Percentiles rank a stretch among this genome's conserved stretches.
phyloP scores from a whole-genome alignment of 1,284 basidiomycete species.

The Mycena citricolor region DNA sequence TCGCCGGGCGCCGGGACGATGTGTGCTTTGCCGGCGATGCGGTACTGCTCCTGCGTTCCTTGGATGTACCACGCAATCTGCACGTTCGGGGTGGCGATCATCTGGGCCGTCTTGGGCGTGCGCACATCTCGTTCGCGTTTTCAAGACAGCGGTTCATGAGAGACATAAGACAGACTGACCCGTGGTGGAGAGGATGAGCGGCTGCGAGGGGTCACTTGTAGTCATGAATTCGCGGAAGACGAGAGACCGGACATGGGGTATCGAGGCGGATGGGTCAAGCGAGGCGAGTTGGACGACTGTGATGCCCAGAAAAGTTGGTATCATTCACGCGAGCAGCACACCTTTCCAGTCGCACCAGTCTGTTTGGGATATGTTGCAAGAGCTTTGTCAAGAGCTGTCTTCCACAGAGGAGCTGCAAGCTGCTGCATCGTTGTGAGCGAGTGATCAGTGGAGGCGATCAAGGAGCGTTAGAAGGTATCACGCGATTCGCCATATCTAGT shows the following conservation, averaged over 20 bases:
- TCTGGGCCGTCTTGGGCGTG: slow-evolving; percentile 56
- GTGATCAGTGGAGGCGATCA: no score
- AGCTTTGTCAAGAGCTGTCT: slow-evolving; percentile 45
- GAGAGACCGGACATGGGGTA: slow-evolving; percentile 59
- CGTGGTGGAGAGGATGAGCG: slow-evolving; percentile 59
- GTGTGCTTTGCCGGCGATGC: slow-evolving; percentile 49
- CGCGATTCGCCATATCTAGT: no score
- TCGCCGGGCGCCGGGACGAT: slow-evolving; percentile 43
- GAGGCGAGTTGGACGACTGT: slow-evolving; percentile 65
- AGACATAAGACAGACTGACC: slow-evolving; percentile 23
- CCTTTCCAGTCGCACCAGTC: slow-evolving; percentile 40
- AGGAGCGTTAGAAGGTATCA: no score
- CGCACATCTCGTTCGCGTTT: slow-evolving; percentile 38
- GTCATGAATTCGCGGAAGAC: slow-evolving; percentile 57
- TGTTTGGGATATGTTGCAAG: slow-evolving; percentile 45
- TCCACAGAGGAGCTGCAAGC: slow-evolving; percentile 48
- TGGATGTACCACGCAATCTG: slow-evolving; percentile 64
- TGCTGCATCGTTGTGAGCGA: no score
- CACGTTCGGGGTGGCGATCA: slow-evolving; percentile 43
- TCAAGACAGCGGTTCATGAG: not conserved
- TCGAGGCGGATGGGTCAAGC: slow-evolving; percentile 38
- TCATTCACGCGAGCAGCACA: no score
- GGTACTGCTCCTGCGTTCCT: slow-evolving; percentile 56
- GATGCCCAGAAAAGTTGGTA: not conserved
- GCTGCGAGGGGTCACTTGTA: slow-evolving; percentile 40